Conservation (phyloP, 106 monocot genomes). For the Platanthera guangdongensis region DNA sequence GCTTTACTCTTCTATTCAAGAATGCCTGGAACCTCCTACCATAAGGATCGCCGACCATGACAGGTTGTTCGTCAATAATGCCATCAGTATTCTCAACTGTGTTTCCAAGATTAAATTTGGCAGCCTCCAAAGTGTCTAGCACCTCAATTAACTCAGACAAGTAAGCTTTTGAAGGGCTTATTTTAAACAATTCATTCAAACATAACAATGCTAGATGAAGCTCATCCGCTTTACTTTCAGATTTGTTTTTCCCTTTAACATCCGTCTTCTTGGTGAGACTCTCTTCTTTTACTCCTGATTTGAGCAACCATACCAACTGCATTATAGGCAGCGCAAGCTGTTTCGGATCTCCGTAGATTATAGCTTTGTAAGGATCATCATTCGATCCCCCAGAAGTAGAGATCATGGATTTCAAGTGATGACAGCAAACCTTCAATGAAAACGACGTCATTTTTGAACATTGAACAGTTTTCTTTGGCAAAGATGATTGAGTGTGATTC, state of each 20-base stretch:
- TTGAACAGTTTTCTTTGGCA: slow-evolving; percentile 18
- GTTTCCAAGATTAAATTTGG: slow-evolving; percentile 22
- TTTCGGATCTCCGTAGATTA: slow-evolving; percentile 55
- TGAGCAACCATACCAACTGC: slow-evolving; percentile 49
- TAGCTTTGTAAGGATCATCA: slow-evolving; percentile 24
- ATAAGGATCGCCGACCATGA: slow-evolving; percentile 8
- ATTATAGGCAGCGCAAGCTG: slow-evolving; percentile 46
- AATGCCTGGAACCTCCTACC: slow-evolving; percentile 25
- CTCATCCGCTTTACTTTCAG: slow-evolving; percentile 26
- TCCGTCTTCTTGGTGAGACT: slow-evolving; percentile 36
- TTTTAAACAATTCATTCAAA: slow-evolving; percentile 57
- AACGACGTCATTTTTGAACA: slow-evolving; percentile 45
- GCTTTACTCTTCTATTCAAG: slow-evolving; percentile 44
- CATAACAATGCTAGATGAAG: slow-evolving; percentile 48
- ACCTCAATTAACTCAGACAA: slow-evolving; percentile 41
- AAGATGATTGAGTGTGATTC: slow-evolving; percentile 29
- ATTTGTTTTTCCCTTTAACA: slow-evolving; percentile 37
- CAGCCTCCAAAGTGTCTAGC: slow-evolving; percentile 22
- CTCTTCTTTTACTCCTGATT: slow-evolving; percentile 28
- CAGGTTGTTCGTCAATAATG: slow-evolving; percentile 11
- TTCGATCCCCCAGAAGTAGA: slow-evolving; percentile 14
- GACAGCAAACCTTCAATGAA: slow-evolving; percentile 53
- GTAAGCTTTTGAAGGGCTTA: slow-evolving; percentile 18
- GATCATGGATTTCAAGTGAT: slow-evolving; percentile 47
- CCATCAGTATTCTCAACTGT: slow-evolving; percentile 8